Base-by-base conservation (phyloP, 164 flowering plant species). In the Magnolia changhungtana region DNA sequence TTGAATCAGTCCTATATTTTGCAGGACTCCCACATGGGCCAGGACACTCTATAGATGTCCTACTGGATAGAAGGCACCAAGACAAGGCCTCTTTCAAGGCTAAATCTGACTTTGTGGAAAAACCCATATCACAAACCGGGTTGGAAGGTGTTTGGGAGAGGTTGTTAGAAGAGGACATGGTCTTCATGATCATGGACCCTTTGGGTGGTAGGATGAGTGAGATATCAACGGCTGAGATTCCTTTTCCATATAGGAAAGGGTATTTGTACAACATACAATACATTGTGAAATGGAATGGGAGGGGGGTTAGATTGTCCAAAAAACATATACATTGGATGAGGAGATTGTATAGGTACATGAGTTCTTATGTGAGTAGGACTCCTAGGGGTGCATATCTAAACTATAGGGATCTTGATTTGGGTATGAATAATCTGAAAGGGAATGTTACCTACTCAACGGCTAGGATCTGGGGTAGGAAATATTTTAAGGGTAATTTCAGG, bases 401-500 rank as follows among this genome's bases (percentile, higher is more conserved):
- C 73, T 75, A 67, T 50, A 79, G 76, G 61, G 81, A 79, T 72
- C 81, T 75, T 71, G 81, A 79, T 52, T 29, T 79, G 78, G 81
- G 81, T 4, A 37, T 20, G 45, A 67, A 23, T 29, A 14, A 66
- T 16, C 7, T n/a, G 18, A 50, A 13, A 74, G 59, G 59, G 16
- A 75, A 68, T 14, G 23, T 78, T 6, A 75, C 64, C 19, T 82
- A 73, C 58, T 16, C 27, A 50, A 51, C 75, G 49, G 78, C 84
- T 23, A 63, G 50, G 31, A 65, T 69, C 23, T 77, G 80, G 80
- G 84, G 84, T 3, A 2, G 3, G 21, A 82, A 72, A 31, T 82
- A 82, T 67, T 82, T 75, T 71, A 80, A 78, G 70, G 68, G 50
- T 18, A 84, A 84, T 45, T 84, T 81, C 49, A 72, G 67, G 50